Evolutionary conservation across 768 basidiomycete species (phyloP), one percentile per base, ranked within the genome.

Genomic region (Daedalea quercina): DNA sequence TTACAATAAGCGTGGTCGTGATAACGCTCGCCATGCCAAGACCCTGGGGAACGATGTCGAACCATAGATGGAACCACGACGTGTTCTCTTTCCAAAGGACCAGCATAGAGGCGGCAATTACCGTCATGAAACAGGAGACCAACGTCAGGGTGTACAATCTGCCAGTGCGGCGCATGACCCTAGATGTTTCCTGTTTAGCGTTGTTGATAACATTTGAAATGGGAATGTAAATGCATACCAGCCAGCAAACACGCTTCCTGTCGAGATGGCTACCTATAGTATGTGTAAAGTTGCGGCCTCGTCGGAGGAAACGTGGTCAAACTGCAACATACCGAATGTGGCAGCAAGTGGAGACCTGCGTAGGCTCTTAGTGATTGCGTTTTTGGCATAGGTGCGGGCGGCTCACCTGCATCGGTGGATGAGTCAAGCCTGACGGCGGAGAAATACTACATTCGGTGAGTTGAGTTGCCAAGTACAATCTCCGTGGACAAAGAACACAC

Each of bases 171-270:
- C 85, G 81, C 89, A 91, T 92, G 64, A 87, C 67, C 90, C 88
- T 90, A 62, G 47, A 57, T 20, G 60, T 40, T 33, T 34, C 26
- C 17, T 43, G n/a, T 19, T 51, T 4, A n/a, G 34, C 24, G 46
- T 43, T 25, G 41, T 8, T 63, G 15, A 34, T 23, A 20, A 43
- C 13, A 34, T 20, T 19, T 19, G 12, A 33, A 20, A 40, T 13
- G 28, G 4, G 15, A 52, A 34, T 20, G 31, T 9, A 15, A 15
- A 35, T 37, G 60, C 54, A 60, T 66, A 87, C 84, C 85, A 94
- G 60, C 95, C 95, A 40, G 91, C 90, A 47, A 85, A 75, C 28
- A 99, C 77, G 57, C 92, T 94, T 22, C 95, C 95, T 0, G 76
- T 72, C 2, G 93, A 87, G 51, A 96, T 77, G 46, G 88, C 84